A percentile compares a stretch with the other conserved stretches of the same genome.
Evolutionary conservation across 106 monocot species (phyloP).

Genomic region (Platanthera zijinensis): DNA sequence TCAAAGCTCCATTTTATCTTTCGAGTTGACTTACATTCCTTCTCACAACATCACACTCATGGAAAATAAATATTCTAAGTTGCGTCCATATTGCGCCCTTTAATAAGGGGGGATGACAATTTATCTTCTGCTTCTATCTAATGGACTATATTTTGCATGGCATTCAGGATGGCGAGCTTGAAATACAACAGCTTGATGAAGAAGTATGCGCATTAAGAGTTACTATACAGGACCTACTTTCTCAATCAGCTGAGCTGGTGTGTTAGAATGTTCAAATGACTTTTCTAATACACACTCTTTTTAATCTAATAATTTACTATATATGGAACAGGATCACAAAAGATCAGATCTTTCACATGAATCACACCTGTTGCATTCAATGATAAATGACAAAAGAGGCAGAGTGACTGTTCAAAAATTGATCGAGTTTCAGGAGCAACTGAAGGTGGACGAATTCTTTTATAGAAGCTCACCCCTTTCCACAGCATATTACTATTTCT

Average conservation of each 20-base stretch:
- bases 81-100: not conserved
- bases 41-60: not conserved
- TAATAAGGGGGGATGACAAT: not conserved
- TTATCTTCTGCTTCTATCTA: not conserved
- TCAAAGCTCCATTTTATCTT: not conserved
- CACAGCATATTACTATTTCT: not conserved
- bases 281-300: not conserved
- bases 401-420: not conserved
- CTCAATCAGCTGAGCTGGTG: not conserved
- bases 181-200: not conserved
- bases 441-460: not conserved
- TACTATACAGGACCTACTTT: slow-evolving; percentile 3
- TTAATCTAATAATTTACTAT: not conserved
- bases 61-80: not conserved
- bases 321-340: not conserved
- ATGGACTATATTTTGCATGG: not conserved
- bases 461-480: not conserved
- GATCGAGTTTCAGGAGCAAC: not conserved
- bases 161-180: not conserved
- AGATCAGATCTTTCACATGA: slow-evolving; percentile 2
- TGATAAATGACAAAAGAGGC: not conserved
- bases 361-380: not conserved
- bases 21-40: not conserved
- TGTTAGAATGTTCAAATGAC: not conserved
- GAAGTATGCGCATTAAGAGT: not conserved